These are phyloP conservation scores for Musa acuminata DNA, from an alignment of 176 grass and related monocot species.

Conservation along the genomic window DNA sequence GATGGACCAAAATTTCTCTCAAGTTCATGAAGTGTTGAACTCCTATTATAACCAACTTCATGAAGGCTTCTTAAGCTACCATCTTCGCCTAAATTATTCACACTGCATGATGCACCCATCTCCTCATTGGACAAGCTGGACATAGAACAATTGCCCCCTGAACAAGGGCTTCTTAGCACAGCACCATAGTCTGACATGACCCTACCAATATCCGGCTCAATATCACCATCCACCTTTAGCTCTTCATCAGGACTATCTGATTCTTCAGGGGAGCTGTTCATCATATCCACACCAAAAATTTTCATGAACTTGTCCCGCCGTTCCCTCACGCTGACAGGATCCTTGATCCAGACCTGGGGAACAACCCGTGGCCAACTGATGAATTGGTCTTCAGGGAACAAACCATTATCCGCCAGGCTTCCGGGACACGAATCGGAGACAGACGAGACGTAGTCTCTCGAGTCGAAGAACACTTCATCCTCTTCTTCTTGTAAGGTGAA, in stretches of 20 bases:
- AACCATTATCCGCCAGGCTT: neutral
- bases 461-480: neutral
- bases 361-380: conserved; percentile 13
- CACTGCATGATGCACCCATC: neutral
- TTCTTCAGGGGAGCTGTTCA: neutral
- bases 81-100: conserved; percentile 47
- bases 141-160: conserved; percentile 19
- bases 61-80: conserved; percentile 48
- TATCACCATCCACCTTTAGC: neutral
- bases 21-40: conserved; percentile 42
- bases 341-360: conserved; percentile 43
- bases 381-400: neutral
- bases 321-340: conserved; percentile 40
- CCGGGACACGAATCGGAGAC: neutral
- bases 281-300: conserved; percentile 37
- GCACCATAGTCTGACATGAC: neutral
- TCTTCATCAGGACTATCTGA: conserved; percentile 3
- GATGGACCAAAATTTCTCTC: conserved; percentile 50
- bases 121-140: conserved; percentile 23
- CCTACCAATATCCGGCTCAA: neutral
- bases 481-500: neutral
- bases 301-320: conserved; percentile 46
- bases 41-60: conserved; percentile 48
- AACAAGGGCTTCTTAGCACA: neutral
- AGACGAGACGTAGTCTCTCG: neutral